Percentiles rank a stretch among this genome's conserved stretches.
Conservation (phyloP, 768 basidiomycete genomes). For the Pulveroboletus frians region DNA sequence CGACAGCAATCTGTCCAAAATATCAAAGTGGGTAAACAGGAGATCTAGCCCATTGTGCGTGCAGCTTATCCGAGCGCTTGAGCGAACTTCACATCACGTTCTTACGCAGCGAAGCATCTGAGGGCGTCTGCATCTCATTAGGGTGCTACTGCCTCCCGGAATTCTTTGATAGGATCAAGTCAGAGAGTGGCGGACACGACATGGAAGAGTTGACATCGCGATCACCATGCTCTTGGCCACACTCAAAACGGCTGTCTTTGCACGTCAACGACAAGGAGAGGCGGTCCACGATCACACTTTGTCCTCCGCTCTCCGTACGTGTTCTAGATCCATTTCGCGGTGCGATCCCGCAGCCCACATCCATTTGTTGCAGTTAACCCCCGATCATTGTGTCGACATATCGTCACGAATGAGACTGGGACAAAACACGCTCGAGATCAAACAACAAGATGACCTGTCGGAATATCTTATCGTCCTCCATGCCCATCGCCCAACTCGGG, state of each 20-base stretch:
- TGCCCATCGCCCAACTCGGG: conserved; percentile 44
- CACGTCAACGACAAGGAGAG: conserved; percentile 4
- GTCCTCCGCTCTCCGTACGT: conserved; percentile 35
- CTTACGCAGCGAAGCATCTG: conserved; percentile 28
- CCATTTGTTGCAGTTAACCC: conserved; percentile 34
- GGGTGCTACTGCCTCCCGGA: conserved; percentile 38
- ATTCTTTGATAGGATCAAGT: conserved; percentile 14
- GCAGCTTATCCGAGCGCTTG: background rate
- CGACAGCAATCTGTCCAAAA: conserved; percentile 22
- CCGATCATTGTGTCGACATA: conserved; percentile 48
- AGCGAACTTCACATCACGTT: background rate
- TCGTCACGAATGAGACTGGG: conserved; percentile 41
- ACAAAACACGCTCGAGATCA: conserved; percentile 40
- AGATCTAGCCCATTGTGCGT: conserved; percentile 29
- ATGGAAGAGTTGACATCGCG: conserved; percentile 21
- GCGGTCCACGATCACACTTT: conserved; percentile 15
- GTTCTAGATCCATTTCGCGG: conserved; percentile 10
- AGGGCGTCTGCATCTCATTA: conserved; percentile 42
- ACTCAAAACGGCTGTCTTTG: conserved; percentile 19
- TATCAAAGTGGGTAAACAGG: conserved; percentile 38
- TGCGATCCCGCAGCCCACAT: background rate
- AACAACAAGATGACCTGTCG: conserved; percentile 40
- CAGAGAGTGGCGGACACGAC: conserved; percentile 10
- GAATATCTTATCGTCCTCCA: conserved; percentile 43
- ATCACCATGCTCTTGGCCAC: conserved; percentile 42